These are phyloP conservation scores for Saccharomycopsis fibuligera DNA, from an alignment of 805 yeast genomes.

Conservation along the genomic window DNA sequence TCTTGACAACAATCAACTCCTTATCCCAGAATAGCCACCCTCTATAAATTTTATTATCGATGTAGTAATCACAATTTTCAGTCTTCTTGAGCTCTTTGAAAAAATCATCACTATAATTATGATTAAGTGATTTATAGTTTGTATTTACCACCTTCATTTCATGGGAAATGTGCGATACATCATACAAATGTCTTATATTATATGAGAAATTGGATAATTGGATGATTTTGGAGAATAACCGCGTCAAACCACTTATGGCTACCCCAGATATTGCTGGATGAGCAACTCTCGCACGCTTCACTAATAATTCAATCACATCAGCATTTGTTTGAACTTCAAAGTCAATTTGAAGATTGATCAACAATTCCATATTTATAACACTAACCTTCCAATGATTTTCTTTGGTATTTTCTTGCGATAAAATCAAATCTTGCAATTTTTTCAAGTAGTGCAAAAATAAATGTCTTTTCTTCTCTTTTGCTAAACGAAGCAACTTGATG, in stretches of 20 bases:
- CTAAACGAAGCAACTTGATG: constrained; percentile 51
- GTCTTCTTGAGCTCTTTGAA: constrained; percentile 43
- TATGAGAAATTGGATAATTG: constrained; percentile 42
- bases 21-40: constrained; percentile 81
- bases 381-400: constrained; percentile 54
- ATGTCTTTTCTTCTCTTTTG: constrained; percentile 53
- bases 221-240: constrained; percentile 41
- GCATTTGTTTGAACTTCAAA: constrained; percentile 31
- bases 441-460: constrained; percentile 35
- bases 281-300: constrained; percentile 43
- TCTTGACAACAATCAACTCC: constrained; percentile 39
- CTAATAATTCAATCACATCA: constrained; percentile 38
- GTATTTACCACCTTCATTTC: constrained; percentile 41
- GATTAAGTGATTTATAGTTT: constrained; percentile 24
- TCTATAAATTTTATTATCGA: constrained; percentile 48
- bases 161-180: constrained; percentile 30
- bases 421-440: constrained; percentile 35
- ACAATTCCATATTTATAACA: constrained; percentile 40
- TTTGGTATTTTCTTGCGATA: constrained; percentile 22
- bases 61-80: constrained; percentile 42
- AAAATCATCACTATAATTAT: constrained; percentile 37
- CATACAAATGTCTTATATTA: constrained; percentile 38
- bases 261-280: constrained; percentile 64
- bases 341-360: constrained; percentile 45
- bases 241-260: constrained; percentile 54